A percentile compares a stretch with the other conserved stretches of the same genome.
These are phyloP conservation scores for Nakazawaea ishiwadae DNA, from an alignment of 805 yeast genomes.

Conservation along the genomic window DNA sequence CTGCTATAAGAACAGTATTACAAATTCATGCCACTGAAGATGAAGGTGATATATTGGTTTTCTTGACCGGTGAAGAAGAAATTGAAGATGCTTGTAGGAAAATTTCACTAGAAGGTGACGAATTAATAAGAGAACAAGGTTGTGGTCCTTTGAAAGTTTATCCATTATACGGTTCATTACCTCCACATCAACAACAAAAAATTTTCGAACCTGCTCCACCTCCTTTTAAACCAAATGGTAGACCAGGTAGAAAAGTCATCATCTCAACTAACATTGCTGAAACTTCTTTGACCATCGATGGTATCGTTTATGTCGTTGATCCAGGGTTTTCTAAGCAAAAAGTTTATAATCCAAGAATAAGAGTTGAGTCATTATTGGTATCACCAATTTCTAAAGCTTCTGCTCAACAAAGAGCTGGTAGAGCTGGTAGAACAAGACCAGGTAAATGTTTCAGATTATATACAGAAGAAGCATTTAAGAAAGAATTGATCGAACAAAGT, in stretches of 20 bases:
- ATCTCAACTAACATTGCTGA: constrained; percentile 95
- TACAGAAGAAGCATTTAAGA: constrained; percentile 94
- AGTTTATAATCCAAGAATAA: constrained; percentile 91
- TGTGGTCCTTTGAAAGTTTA: constrained; percentile 89
- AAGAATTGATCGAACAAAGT: constrained; percentile 90
- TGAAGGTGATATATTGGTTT: constrained; percentile 83
- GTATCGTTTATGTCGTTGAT: constrained; percentile 94
- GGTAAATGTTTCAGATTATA: constrained; percentile 96
- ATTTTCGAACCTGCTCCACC: constrained; percentile 89
- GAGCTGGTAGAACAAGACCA: constrained; percentile 99
- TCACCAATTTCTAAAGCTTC: constrained; percentile 97
- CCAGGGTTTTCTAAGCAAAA: constrained; percentile 97
- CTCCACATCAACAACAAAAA: constrained; percentile 92
- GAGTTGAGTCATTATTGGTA: constrained; percentile 91
- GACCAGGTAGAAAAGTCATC: constrained; percentile 93
- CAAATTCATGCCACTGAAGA: constrained; percentile 97
- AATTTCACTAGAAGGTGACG: constrained; percentile 84
- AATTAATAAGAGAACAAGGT: constrained; percentile 78
- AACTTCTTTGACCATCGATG: constrained; percentile 95
- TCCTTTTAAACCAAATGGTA: constrained; percentile 66
- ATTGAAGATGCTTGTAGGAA: constrained; percentile 96
- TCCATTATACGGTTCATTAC: constrained; percentile 93
- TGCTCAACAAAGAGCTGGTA: constrained; percentile 98
- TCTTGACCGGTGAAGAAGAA: constrained; percentile 95
- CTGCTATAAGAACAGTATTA: constrained; percentile 91